Base-by-base conservation (phyloP, 202 grass and related monocot species). In the Elaeis oleifera region DNA sequence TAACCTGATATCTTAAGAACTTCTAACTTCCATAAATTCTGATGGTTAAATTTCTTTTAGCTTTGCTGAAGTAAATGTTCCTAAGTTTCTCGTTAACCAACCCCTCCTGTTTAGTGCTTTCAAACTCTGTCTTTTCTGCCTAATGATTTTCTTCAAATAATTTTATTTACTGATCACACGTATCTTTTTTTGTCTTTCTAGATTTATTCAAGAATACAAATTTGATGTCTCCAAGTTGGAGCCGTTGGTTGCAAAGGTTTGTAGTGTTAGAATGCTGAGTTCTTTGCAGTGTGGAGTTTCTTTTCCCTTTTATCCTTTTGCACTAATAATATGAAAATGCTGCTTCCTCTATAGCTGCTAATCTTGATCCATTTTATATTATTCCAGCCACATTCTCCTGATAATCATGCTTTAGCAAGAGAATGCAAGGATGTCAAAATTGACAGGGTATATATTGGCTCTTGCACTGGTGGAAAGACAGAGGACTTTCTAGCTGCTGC, bases 341-440 rank as follows among this genome's bases (percentile, higher is more conserved):
- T 59, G 0, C 29, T 52, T 53, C 8, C 7, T 31, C 16, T 25
- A 2, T 53, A 32, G 14, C 5, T 53, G 25, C 5, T 53, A 67
- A 29, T 31, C 16, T 29, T 67, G 6, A 67, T 53, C 25, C 53
- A 6, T 53, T 1, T 54, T 67, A 21, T 14, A 56, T 32, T 56
- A 16, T 5, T 83, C 26, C 82, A 97, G 94, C 94, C 94, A 16
- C 88, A 97, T 89, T 97, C 94, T 5, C 94, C 92, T 79, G 92
- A 97, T 58, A 97, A 92, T 66, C 82, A 77, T 60, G 88, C 88
- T 71, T 69, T 86, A 73, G 88, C 94, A 84, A 97, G 85, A 86
- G 94, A 92, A 67, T 97, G 88, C 82, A 92, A 84, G 63, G 82
- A 92, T 70, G 88, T 97, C 24, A 97, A 89, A 81, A 84, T 97